phyloP scores from a whole-genome alignment of 139 green algal species.

The Spirogloea muscicola region DNA sequence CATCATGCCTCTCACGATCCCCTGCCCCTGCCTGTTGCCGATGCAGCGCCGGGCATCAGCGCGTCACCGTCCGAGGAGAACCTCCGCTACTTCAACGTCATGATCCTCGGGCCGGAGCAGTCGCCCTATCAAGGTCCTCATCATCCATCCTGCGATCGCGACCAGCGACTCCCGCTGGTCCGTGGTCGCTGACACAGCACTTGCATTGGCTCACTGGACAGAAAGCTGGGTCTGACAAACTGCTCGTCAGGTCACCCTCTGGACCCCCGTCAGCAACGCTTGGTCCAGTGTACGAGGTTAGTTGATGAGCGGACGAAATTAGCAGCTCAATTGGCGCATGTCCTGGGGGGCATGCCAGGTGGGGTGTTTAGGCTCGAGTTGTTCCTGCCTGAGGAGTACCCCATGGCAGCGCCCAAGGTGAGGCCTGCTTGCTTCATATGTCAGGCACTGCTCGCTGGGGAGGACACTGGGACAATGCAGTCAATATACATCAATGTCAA shows the following conservation, averaged over 20 bases:
- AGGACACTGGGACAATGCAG: too few relatives aligned
- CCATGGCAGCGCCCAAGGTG: constrained; percentile 97
- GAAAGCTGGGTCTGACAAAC: neutral
- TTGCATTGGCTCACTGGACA: too few relatives aligned
- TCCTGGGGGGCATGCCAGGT: constrained; percentile 60
- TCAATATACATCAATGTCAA: too few relatives aligned
- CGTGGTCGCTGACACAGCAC: too few relatives aligned
- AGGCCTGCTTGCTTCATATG: too few relatives aligned
- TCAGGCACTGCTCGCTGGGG: neutral
- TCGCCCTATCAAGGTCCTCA: constrained; percentile 88
- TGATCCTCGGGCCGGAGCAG: constrained; percentile 84
- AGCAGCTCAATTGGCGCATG: neutral
- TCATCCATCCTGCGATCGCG: too few relatives aligned
- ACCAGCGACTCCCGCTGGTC: too few relatives aligned
- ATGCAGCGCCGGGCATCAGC: constrained; percentile 88
- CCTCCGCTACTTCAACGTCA: constrained; percentile 96
- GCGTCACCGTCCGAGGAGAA: constrained; percentile 94
- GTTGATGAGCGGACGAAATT: neutral
- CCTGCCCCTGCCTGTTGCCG: neutral
- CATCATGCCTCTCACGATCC: neutral
- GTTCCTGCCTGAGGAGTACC: constrained; percentile 98
- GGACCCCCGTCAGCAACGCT: neutral
- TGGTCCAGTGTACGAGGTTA: neutral
- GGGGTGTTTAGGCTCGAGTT: constrained; percentile 96
- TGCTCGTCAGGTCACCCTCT: neutral